Conservation (phyloP, 148 eudicot species). For the Silene conica region DNA sequence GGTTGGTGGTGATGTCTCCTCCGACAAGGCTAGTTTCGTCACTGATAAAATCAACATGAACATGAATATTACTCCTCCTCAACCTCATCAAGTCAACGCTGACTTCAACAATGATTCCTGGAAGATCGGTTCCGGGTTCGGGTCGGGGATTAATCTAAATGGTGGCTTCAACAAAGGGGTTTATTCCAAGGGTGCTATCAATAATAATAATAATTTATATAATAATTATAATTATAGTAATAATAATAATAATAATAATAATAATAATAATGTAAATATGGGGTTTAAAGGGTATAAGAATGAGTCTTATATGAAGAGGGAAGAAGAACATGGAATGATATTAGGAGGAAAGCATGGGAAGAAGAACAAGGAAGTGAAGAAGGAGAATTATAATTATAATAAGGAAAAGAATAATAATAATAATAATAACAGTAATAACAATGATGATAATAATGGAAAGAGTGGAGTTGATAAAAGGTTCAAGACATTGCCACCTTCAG, state of each 20-base stretch:
- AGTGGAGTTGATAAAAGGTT: constrained; percentile 84
- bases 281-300: constrained; percentile 31
- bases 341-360: constrained; percentile 39
- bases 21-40: constrained; percentile 14
- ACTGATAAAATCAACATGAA: constrained; percentile 16
- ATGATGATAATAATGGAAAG: constrained; percentile 25
- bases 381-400: constrained; percentile 28
- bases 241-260: constrained; percentile 23
- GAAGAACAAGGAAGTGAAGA: constrained; percentile 59
- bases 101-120: constrained; percentile 39
- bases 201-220: not conserved
- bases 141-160: constrained; percentile 46
- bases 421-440: constrained; percentile 17
- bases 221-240: constrained; percentile 27
- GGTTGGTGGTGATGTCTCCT: constrained; percentile 40
- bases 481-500: constrained; percentile 86
- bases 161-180: constrained; percentile 88
- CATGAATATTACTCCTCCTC: not conserved
- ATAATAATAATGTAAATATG: constrained; percentile 26
- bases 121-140: constrained; percentile 39
- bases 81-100: constrained; percentile 9
- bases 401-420: too few species aligned
- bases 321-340: constrained; percentile 30
- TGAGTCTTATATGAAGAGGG: constrained; percentile 23
- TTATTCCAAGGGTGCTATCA: constrained; percentile 49